phyloP scores from a whole-genome alignment of 768 basidiomycete genomes.

The Leccinum variicolor region DNA sequence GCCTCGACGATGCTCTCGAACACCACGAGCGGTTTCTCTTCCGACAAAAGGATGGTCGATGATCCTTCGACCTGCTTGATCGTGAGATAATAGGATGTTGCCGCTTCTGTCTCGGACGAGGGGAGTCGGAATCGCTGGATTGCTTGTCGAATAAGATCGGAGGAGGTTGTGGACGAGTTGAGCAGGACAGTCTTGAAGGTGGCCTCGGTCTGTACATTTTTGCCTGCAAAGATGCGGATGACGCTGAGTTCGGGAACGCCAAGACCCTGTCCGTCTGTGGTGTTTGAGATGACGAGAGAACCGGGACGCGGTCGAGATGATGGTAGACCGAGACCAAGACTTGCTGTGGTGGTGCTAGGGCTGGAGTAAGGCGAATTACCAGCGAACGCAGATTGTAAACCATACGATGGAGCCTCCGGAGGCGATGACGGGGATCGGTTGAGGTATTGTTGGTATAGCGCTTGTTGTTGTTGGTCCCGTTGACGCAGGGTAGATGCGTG shows the following conservation, averaged over 20 bases:
- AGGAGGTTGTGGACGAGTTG: constrained; percentile 78
- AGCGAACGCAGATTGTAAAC: constrained; percentile 69
- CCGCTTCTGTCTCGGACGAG: constrained; percentile 49
- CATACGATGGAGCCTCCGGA: constrained; percentile 73
- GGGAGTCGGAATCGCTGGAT: constrained; percentile 91
- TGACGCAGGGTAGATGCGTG: constrained; percentile 71
- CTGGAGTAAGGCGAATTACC: constrained; percentile 39
- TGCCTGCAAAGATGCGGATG: constrained; percentile 93
- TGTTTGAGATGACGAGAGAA: constrained; percentile 66
- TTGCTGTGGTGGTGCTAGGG: constrained; percentile 39
- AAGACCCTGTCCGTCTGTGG: constrained; percentile 57
- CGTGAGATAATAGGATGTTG: constrained; percentile 76
- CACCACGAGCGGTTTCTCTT: constrained; percentile 82
- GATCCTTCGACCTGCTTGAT: constrained; percentile 92
- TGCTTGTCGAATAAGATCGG: constrained; percentile 86
- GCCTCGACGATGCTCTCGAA: constrained; percentile 85
- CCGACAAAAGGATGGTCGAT: constrained; percentile 64
- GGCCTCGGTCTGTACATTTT: constrained; percentile 86
- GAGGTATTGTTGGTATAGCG: constrained; percentile 85
- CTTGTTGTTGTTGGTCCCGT: constrained; percentile 85
- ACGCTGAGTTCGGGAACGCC: constrained; percentile 85
- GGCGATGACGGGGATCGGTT: constrained; percentile 79
- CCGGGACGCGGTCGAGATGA: constrained; percentile 66
- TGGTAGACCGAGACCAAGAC: constrained; percentile 46
- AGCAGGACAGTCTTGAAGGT: constrained; percentile 98